Evolutionary conservation across 176 grass and related monocot species (phyloP).

Genomic region (Eragrostis nindensis): DNA sequence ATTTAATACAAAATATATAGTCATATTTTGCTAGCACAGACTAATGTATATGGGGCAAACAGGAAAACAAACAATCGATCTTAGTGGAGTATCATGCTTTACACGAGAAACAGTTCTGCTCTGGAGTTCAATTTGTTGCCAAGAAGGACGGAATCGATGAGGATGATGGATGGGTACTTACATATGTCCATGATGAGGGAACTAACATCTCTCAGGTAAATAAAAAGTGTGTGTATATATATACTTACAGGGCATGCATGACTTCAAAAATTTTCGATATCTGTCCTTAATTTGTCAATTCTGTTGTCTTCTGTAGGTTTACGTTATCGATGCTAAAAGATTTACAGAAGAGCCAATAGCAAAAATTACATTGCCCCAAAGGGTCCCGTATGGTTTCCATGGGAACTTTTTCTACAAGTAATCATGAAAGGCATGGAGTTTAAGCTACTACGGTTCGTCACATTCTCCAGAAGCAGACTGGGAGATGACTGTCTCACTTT

Average conservation of each 20-base stretch:
- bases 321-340: constrained; percentile 53
- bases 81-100: constrained; percentile 43
- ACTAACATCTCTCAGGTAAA: constrained; percentile 38
- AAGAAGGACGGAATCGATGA: constrained; percentile 28
- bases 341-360: constrained; percentile 40
- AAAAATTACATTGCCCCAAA: constrained; percentile 44
- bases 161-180: constrained; percentile 58
- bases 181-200: constrained; percentile 45
- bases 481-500: too few species aligned
- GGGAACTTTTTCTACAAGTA: constrained; percentile 44
- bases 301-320: constrained; percentile 39
- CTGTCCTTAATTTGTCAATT: neutral
- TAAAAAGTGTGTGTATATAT: neutral
- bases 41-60: neutral
- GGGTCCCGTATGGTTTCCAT: constrained; percentile 58
- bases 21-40: neutral
- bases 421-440: too few species aligned
- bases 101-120: constrained; percentile 39
- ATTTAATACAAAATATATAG: neutral
- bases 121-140: constrained; percentile 53
- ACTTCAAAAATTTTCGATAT: neutral
- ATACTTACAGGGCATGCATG: neutral
- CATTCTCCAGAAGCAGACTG: too few species aligned
- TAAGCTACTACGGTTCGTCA: too few species aligned
- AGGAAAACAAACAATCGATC: constrained; percentile 37